These are phyloP conservation scores for Botrytis byssoidea DNA, from an alignment of 2,329 filamentous ascomycete genomes.

Conservation along the genomic window DNA sequence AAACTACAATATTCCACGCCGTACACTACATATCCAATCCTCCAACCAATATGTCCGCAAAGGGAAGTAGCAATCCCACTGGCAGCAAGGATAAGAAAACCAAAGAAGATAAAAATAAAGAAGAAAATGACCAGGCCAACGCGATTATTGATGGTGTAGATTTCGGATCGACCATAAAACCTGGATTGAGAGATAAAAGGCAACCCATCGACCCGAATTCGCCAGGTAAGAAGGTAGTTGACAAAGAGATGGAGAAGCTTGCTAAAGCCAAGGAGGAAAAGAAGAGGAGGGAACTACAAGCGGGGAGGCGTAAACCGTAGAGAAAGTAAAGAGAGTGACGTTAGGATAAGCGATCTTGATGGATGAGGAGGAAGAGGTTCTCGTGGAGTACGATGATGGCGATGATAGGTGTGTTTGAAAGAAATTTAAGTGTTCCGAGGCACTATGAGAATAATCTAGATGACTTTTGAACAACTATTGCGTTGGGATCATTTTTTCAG, in stretches of 20 bases:
- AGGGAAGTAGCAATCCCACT: not conserved
- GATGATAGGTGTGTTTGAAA: accelerated
- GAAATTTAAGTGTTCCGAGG: not conserved
- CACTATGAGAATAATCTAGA: not conserved
- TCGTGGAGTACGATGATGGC: no score
- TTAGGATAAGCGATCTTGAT: not conserved
- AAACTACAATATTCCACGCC: not conserved
- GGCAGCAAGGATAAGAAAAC: not conserved
- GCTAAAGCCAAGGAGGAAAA: no score
- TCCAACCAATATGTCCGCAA: not conserved
- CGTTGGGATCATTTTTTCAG: not conserved
- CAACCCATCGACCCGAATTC: no score
- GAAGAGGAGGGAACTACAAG: not conserved
- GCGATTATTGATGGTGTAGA: no score
- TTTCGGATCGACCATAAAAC: no score
- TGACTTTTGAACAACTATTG: not conserved
- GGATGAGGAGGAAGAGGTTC: not conserved
- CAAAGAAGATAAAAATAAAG: no score
- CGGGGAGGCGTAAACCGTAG: not conserved
- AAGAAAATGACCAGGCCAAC: no score
- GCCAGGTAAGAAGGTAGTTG: no score
- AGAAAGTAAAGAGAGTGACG: not conserved
- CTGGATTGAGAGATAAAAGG: no score
- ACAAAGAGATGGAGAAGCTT: no score
- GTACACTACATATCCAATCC: not conserved